Base-by-base conservation (phyloP, 1,284 basidiomycete species). In the Fomitopsis palustris region DNA sequence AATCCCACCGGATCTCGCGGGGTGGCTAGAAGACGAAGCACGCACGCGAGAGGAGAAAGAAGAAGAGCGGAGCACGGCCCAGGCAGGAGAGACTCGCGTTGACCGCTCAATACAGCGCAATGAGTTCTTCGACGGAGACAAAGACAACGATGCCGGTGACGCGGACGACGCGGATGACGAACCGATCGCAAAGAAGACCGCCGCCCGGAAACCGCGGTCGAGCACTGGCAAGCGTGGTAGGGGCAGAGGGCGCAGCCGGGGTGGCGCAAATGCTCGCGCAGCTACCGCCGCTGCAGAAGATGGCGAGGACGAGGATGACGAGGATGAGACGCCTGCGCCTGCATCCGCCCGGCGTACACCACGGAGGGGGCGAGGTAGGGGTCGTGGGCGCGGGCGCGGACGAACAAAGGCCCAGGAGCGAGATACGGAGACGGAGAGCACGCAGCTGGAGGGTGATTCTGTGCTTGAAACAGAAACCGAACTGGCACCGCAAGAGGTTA, bases 1-100 rank as follows among this genome's bases (percentile, higher is more conserved):
- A 74, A 92, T 99, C 52, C 96, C 97, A 6, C 96, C 96, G 0
- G 92, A 96, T 67, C 76, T 98, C 21, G 87, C 88, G 59, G 90
- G 89, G 2, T 85, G 92, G 67, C 76, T 96, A 53, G 86, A 84
- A 14, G 85, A 88, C 57, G 94, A 97, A 72, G 88, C 92, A 58
- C 78, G 81, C 58, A 86, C 79, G 41, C 75, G 75, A 19, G 90
- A 91, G 33, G 92, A 95, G 71, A 85, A 77, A 66, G 86, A 89
- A 47, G 91, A 92, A 61, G 85, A 85, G 54, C 71, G 69, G 42
- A 81, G 83, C 7, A 86, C 82, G 2, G 83, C 78, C 2, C 67
- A 72, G 33, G 85, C 81, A 2, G 88, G 86, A 23, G 88, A 90
- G 67, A 73, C 74, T 45, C 76, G 84, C 58, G 72, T 69, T 4